Base-by-base conservation (phyloP, 164 flowering plant species). In the Paratinospora sagittata region DNA sequence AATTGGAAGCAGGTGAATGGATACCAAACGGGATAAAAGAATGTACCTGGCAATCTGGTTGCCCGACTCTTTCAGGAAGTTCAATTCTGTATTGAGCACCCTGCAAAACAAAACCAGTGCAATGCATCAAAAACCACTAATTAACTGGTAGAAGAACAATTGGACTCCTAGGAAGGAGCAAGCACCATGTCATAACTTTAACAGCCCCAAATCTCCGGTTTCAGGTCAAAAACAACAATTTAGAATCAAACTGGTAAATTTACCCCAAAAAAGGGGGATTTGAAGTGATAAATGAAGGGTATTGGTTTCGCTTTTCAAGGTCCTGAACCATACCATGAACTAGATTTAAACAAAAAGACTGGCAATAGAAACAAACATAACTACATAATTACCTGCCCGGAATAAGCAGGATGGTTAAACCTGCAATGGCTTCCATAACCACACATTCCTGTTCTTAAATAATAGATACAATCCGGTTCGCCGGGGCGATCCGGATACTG, bases 61-160 rank as follows among this genome's bases (percentile, higher is more conserved):
- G 86, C 65, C 93, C 94, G 78, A 58, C 83, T 86, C 97, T 88
- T 76, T 88, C 87, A 0, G 97, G 97, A 27, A 89, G 88, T 72
- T 84, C 92, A 67, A 80, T 85, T 73, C 74, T 81, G 57, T 74
- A 71, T 57, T 75, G 83, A 76, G 75, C 78, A 78, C 65, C 84
- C 92, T 91, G 78, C 47, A 67, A 16, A 23, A 55, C 27, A 68
- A 2, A 71, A n/a, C 61, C 21, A 30, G 61, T 0, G 61, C 61
- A 55, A 55, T n/a, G 24, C 1, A 21, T 55, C 19, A 63, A 68
- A 24, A 6, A 30, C 34, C 57, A 68, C 37, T 19, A 55, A n/a
- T 70, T 36, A 65, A 34, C 37, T 58, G 21, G 24, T 16, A 55
- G 61, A 55, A 69, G 16, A 21, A 70, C 52, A 60, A 17, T 26